Conservation (phyloP, 495 filamentous ascomycete species). For the Rhypophila decipiens region DNA sequence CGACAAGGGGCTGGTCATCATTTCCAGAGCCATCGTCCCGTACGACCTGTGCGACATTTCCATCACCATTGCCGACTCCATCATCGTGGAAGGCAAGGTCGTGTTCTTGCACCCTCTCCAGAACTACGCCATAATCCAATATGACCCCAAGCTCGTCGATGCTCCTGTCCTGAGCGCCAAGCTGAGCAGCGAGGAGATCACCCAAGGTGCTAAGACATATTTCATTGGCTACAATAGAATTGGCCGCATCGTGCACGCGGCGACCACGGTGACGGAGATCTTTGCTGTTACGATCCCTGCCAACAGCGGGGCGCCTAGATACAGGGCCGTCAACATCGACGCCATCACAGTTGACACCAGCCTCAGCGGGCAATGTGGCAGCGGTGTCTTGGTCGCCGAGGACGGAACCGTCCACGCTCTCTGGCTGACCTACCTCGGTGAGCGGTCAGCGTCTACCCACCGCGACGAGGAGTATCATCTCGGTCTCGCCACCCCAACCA, state of each 20-base stretch:
- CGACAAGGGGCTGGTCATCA: slow-evolving; percentile 87
- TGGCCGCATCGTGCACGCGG: slow-evolving; percentile 83
- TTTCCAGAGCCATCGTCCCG: slow-evolving; percentile 87
- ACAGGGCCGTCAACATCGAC: slow-evolving; percentile 92
- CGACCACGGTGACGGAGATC: slow-evolving; percentile 94
- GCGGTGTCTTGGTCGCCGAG: slow-evolving; percentile 81
- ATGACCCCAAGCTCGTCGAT: slow-evolving; percentile 85
- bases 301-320: slow-evolving; percentile 83
- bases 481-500: slow-evolving; percentile 78
- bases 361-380: slow-evolving; percentile 87
- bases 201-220: slow-evolving; percentile 81
- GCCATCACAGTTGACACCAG: slow-evolving; percentile 95
- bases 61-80: slow-evolving; percentile 90
- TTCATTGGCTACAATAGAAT: slow-evolving; percentile 98
- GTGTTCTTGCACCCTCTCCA: slow-evolving; percentile 97
- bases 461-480: slow-evolving; percentile 98
- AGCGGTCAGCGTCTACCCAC: slow-evolving; percentile 66
- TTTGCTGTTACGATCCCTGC: slow-evolving; percentile 95
- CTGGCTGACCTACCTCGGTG: slow-evolving; percentile 94
- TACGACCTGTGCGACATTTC: slow-evolving; percentile 96
- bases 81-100: slow-evolving; percentile 89
- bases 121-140: slow-evolving; percentile 93
- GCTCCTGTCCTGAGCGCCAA: slow-evolving; percentile 87
- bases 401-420: slow-evolving; percentile 90
- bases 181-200: slow-evolving; percentile 73